Evolutionary conservation across 805 yeast species (phyloP).

Genomic region (Monosporozyma solicola): DNA sequence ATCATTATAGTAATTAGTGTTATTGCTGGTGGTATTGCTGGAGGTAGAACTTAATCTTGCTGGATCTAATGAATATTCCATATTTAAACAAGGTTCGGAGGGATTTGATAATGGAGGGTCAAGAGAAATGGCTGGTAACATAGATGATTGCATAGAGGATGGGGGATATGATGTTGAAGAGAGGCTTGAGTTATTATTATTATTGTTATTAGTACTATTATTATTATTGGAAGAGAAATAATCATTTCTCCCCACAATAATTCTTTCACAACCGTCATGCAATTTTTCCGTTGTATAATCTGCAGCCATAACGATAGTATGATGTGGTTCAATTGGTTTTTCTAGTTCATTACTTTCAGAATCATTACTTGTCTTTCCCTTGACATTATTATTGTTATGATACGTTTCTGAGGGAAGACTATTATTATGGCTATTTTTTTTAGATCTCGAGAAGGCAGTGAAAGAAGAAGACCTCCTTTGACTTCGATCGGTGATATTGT

Average conservation of each 20-base stretch:
- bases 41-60: not conserved
- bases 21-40: not conserved
- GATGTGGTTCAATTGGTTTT: constrained; percentile 12
- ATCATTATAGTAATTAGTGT: not conserved
- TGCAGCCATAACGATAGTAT: constrained; percentile 20
- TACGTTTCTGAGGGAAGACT: not conserved
- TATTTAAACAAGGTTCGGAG: not conserved
- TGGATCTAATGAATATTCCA: not conserved
- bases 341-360: constrained; percentile 7
- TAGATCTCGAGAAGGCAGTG: not conserved
- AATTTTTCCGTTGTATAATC: constrained; percentile 22
- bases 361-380: constrained; percentile 2
- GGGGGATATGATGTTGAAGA: not conserved
- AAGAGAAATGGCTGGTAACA: not conserved
- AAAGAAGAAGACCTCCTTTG: constrained; percentile 1
- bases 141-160: not conserved
- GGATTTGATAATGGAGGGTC: not conserved
- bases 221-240: not conserved
- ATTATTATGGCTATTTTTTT: not conserved
- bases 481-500: not conserved
- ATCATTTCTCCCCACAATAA: constrained; percentile 23
- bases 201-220: not conserved
- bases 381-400: not conserved
- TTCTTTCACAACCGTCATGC: constrained; percentile 21
- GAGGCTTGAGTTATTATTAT: not conserved